Evolutionary conservation across 2,329 filamentous ascomycete species (phyloP).

Genomic region (Bimuria novae-zelandiae): DNA sequence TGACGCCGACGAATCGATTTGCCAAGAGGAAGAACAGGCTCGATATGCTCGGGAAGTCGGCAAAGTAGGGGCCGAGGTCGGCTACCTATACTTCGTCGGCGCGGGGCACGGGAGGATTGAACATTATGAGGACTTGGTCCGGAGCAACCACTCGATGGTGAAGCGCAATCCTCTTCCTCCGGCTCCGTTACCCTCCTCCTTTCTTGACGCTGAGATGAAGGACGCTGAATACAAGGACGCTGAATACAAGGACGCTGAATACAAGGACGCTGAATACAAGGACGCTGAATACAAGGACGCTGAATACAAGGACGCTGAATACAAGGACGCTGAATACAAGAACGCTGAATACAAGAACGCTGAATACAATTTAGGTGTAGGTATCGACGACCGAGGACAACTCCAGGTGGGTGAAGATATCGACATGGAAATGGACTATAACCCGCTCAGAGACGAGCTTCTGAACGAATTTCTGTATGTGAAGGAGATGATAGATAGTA

Average conservation of each 20-base stretch:
- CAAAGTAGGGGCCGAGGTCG: slow-evolving; percentile 26
- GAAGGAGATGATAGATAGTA: too few relatives aligned
- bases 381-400: too few relatives aligned
- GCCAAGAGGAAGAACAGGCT: slow-evolving; percentile 15
- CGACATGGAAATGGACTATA: not conserved
- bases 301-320: too few relatives aligned
- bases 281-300: not conserved
- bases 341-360: too few relatives aligned
- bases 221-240: too few relatives aligned
- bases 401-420: not conserved
- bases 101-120: slow-evolving; percentile 11
- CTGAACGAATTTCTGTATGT: not conserved
- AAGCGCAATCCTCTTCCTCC: slow-evolving; percentile 7
- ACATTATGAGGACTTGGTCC: slow-evolving; percentile 23
- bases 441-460: not conserved
- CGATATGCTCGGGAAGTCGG: slow-evolving; percentile 10
- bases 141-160: slow-evolving; percentile 23
- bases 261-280: not conserved
- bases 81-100: slow-evolving; percentile 36
- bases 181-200: too few relatives aligned
- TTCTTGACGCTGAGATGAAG: not conserved
- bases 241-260: not conserved
- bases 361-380: too few relatives aligned
- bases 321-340: too few relatives aligned
- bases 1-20: slow-evolving; percentile 10